A percentile compares a stretch with the other conserved stretches of the same genome.
These are phyloP conservation scores for Solanum corneliomulleri DNA, from an alignment of 257 asterid species.

Conservation along the genomic window DNA sequence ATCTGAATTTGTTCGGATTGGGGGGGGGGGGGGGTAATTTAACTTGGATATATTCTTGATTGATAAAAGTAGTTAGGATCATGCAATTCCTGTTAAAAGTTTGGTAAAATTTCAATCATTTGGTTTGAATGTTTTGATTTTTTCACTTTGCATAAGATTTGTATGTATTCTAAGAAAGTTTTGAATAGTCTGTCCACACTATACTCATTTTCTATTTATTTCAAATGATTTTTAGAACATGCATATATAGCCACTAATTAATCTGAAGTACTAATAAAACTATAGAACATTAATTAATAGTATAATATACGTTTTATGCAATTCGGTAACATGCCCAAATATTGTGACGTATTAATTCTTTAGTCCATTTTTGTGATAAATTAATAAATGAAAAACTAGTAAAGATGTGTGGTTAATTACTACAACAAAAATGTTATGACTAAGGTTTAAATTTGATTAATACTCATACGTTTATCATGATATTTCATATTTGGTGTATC, in stretches of 20 bases:
- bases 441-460: neutral
- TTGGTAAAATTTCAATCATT: slow-evolving; percentile 57
- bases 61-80: slow-evolving; percentile 16
- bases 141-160: slow-evolving; percentile 16
- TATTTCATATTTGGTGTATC: neutral
- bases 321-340: neutral
- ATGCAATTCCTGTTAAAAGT: slow-evolving; percentile 39
- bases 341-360: neutral
- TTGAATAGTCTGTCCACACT: slow-evolving; percentile 44
- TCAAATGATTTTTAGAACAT: neutral
- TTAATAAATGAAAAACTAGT: neutral
- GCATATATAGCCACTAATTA: neutral
- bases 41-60: neutral
- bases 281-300: neutral
- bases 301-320: neutral
- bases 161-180: slow-evolving; percentile 24
- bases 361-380: neutral
- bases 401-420: neutral
- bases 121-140: slow-evolving; percentile 22
- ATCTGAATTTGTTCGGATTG: fast-evolving
- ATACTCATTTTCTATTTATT: slow-evolving; percentile 2
- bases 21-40: neutral
- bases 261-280: neutral
- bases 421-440: neutral
- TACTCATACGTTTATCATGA: neutral